These are phyloP conservation scores for Mycena vitilis DNA, from an alignment of 768 basidiomycete genomes.

Conservation along the genomic window DNA sequence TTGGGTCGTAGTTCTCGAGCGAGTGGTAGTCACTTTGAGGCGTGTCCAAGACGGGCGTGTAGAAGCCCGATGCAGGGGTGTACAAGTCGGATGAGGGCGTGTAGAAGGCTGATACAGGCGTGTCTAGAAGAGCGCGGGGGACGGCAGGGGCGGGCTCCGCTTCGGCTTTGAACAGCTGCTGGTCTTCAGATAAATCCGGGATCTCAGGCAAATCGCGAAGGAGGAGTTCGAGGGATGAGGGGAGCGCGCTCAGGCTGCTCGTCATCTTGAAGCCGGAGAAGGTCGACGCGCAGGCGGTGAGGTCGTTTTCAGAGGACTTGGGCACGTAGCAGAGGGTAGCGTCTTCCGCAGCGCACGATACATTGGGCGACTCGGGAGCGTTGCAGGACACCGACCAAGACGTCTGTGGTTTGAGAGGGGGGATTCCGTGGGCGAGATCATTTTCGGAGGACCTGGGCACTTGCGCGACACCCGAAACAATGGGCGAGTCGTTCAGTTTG, in stretches of 20 bases:
- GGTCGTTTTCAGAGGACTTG: constrained; percentile 29
- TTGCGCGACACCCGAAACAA: constrained; percentile 16
- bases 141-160: not conserved
- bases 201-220: constrained; percentile 33
- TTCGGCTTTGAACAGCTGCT: not conserved
- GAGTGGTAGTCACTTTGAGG: constrained; percentile 36
- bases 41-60: constrained; percentile 21
- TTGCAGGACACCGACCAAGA: constrained; percentile 12
- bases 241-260: not conserved
- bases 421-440: constrained; percentile 23
- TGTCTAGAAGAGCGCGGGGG: not conserved
- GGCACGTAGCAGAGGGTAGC: constrained; percentile 28
- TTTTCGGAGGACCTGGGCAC: constrained; percentile 23
- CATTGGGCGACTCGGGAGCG: constrained; percentile 15
- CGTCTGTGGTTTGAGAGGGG: constrained; percentile 5
- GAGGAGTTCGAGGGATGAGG: constrained; percentile 11
- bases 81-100: no score
- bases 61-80: not conserved
- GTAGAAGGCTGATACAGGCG: no score
- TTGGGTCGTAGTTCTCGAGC: constrained; percentile 20
- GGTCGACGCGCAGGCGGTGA: constrained; percentile 32
- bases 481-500: constrained; percentile 17
- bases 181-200: constrained; percentile 32
- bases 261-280: constrained; percentile 21
- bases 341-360: constrained; percentile 25